These are phyloP conservation scores for Combretum micranthum DNA, from an alignment of 345 rosid species.

Conservation along the genomic window DNA sequence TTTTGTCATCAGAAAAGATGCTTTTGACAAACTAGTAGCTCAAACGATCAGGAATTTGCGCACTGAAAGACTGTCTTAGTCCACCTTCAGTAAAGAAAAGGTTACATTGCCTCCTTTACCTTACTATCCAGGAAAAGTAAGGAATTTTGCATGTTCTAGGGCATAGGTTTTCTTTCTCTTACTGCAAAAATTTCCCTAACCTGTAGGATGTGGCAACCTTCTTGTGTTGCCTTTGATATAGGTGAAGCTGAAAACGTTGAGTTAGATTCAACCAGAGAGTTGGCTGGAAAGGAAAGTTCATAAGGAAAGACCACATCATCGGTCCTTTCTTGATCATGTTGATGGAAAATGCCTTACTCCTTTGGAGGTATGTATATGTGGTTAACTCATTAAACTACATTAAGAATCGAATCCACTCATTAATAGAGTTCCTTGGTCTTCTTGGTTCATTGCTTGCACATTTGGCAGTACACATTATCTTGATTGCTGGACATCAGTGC, in stretches of 20 bases:
- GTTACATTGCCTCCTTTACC: constrained; percentile 21
- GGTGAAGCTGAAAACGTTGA: constrained; percentile 62
- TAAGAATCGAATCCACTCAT: neutral
- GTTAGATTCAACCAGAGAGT: constrained; percentile 61
- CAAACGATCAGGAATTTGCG: constrained; percentile 67
- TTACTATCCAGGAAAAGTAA: neutral
- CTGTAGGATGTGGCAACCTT: constrained; percentile 94
- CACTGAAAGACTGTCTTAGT: constrained; percentile 60
- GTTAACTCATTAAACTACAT: neutral
- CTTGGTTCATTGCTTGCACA: neutral
- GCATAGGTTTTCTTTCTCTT: constrained; percentile 2
- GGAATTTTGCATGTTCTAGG: neutral
- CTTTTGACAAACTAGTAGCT: constrained; percentile 50
- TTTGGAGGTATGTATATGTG: constrained; percentile 54
- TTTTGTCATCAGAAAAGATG: constrained; percentile 48
- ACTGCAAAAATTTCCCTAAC: constrained; percentile 7
- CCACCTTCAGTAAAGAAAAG: constrained; percentile 94
- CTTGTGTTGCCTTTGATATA: constrained; percentile 86
- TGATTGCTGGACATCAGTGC: no score
- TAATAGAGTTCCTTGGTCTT: neutral
- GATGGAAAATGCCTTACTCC: constrained; percentile 95
- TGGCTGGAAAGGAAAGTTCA: constrained; percentile 82
- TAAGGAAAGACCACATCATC: constrained; percentile 54
- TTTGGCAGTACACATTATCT: neutral
- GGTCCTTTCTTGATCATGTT: constrained; percentile 62